Evolutionary conservation across 306 rosid species (phyloP), one percentile per base, ranked within the genome.

Genomic region (Cercis canadensis): DNA sequence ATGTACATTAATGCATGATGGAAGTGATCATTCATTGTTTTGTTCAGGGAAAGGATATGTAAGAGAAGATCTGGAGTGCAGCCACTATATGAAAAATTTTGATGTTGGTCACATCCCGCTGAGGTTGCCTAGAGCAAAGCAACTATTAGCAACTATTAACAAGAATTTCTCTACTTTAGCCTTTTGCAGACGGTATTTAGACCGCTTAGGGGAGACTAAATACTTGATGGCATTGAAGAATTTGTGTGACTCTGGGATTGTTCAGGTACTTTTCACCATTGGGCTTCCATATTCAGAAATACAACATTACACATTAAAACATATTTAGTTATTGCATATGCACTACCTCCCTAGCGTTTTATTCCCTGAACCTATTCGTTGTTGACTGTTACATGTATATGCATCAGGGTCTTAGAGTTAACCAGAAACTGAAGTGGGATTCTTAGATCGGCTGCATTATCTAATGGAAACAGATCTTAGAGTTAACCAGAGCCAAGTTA

Each of bases 61-160:
- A 50, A 87, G 96, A 77, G 99, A 94, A 84, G 97, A 94, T 83
- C 87, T 94, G 75, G 99, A 94, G 69, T 94, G 99, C 84, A 94
- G 99, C 81, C 96, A 91, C 87, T 94, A 94, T 80, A 94, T 91
- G 99, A 94, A 94, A 82, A 83, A 84, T 52, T 94, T 94, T 73
- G 98, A 94, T 8, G 90, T 64, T 15, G 97, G 98, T 62, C 98
- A 90, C 67, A 80, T 90, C 59, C 98, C 98, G 2, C 74, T 94
- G 81, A 94, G 98, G 80, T 61, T 94, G 86, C 96, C 97, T 12
- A 84, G 97, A 76, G 95, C 97, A 51, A 90, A 94, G 90, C 97
- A 90, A 73, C 76, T 94, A 51, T 68, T 94, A 49, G 97, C 90
- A 8, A 84, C 91, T 43, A 90, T 94, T 43, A 87, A 94, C 85